These are phyloP conservation scores for Mucor sp. DNA, from an alignment of 371 early-diverging fungal genomes.

Conservation along the genomic window DNA sequence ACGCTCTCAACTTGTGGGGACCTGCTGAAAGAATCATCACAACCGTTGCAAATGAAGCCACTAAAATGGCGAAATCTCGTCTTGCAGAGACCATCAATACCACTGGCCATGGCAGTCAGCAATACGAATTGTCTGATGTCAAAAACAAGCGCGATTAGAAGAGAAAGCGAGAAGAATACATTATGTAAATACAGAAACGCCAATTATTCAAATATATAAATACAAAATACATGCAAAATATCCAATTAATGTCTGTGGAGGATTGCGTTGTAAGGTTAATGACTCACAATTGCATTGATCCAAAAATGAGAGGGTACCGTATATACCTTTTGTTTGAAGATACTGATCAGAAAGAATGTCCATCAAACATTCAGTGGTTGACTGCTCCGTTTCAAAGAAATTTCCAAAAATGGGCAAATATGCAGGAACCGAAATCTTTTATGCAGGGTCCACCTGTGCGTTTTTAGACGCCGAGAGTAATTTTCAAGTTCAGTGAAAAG, in stretches of 20 bases:
- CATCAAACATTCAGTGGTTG: not conserved
- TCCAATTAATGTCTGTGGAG: not conserved
- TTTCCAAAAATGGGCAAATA: not conserved
- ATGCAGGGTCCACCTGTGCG: not conserved
- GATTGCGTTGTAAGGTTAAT: not conserved
- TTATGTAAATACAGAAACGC: not conserved
- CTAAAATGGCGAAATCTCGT: slow-evolving; percentile 38
- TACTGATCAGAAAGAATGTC: not conserved
- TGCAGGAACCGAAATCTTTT: not conserved
- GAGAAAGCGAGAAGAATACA: not conserved
- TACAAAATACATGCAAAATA: not conserved
- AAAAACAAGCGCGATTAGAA: slow-evolving; percentile 3
- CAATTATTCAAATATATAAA: not conserved
- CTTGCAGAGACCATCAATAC: not conserved
- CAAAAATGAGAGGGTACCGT: no score
- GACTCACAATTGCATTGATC: not conserved
- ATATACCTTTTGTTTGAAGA: not conserved
- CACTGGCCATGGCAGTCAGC: not conserved
- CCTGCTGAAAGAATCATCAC: slow-evolving; percentile 59
- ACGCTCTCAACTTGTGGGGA: slow-evolving; percentile 68
- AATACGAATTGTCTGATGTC: slow-evolving; percentile 5
- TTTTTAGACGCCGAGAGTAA: no score
- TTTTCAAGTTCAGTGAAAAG: no score
- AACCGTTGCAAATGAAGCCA: slow-evolving; percentile 40
- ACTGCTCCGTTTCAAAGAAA: not conserved